Percentiles rank a stretch among this genome's conserved stretches.
These are phyloP conservation scores for Pontederia crassipes DNA, from an alignment of 176 grass and related monocot genomes.

Conservation along the genomic window DNA sequence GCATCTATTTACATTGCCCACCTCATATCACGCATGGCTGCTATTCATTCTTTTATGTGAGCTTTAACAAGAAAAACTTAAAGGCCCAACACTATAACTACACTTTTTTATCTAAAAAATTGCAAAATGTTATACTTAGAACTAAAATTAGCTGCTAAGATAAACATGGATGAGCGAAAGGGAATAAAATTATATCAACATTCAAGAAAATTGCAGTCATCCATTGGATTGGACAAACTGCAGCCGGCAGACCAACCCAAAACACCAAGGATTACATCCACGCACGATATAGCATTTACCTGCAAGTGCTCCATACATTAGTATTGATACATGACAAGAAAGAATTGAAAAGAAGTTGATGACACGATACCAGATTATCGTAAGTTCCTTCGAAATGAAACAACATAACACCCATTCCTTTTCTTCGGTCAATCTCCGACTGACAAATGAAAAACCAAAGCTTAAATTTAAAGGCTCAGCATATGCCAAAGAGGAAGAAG, in stretches of 20 bases:
- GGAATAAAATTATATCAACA: slow-evolving; percentile 17
- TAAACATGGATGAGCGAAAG: background rate
- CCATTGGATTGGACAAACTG: slow-evolving; percentile 40
- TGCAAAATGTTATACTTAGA: background rate
- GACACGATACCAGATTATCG: slow-evolving; percentile 57
- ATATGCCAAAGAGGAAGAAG: slow-evolving; percentile 1
- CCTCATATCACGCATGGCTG: too few species aligned
- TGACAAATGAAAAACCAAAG: slow-evolving; percentile 4
- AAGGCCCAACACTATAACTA: background rate
- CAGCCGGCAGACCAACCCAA: slow-evolving; percentile 80
- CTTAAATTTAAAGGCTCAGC: background rate
- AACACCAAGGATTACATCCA: slow-evolving; percentile 67
- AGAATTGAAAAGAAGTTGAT: slow-evolving; percentile 4
- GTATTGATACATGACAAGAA: slow-evolving; percentile 6
- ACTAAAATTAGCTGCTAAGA: background rate
- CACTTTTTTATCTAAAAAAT: background rate
- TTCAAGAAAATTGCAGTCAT: slow-evolving; percentile 35
- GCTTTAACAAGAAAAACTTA: too few species aligned
- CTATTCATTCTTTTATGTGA: too few species aligned
- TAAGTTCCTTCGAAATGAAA: slow-evolving; percentile 75
- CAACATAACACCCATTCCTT: slow-evolving; percentile 61
- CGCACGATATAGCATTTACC: slow-evolving; percentile 49
- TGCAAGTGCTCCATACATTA: slow-evolving; percentile 30
- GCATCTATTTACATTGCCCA: too few species aligned
- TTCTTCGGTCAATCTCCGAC: slow-evolving; percentile 71